These are phyloP conservation scores for Hyphodiscus hymeniophilus DNA, from an alignment of 495 filamentous ascomycete genomes.

Conservation along the genomic window DNA sequence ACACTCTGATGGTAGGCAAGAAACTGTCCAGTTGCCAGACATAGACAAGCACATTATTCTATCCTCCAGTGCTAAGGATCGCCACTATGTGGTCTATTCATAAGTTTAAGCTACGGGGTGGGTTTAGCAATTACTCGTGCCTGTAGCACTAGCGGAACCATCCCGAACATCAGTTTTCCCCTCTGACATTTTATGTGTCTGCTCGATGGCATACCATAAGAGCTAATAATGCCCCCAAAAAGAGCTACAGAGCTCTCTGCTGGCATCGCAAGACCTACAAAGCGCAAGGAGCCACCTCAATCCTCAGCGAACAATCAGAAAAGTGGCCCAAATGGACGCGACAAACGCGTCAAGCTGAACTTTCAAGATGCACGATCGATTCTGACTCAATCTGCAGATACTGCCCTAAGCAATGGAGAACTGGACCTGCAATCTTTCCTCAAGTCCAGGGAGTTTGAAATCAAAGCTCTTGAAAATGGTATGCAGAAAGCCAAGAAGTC, in stretches of 20 bases:
- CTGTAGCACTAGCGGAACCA: too few relatives aligned
- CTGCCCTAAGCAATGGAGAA: conserved; percentile 67
- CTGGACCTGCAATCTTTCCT: conserved; percentile 78
- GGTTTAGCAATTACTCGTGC: too few relatives aligned
- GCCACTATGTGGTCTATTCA: too few relatives aligned
- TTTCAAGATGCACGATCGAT: conserved; percentile 61
- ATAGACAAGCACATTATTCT: too few relatives aligned
- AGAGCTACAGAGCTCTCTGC: neutral
- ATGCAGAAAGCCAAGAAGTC: conserved; percentile 64
- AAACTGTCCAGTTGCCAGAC: too few relatives aligned
- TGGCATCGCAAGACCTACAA: conserved; percentile 2
- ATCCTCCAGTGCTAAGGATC: too few relatives aligned
- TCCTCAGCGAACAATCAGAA: conserved; percentile 13
- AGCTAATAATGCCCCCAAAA: conserved; percentile 15
- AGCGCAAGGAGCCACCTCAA: conserved; percentile 17
- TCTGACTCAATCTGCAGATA: conserved; percentile 59
- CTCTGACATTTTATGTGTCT: too few relatives aligned
- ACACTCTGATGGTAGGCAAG: too few relatives aligned
- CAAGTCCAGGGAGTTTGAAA: conserved; percentile 77
- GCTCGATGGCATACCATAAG: neutral
- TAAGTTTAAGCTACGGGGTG: too few relatives aligned
- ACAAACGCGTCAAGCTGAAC: conserved; percentile 47
- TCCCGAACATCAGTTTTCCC: too few relatives aligned
- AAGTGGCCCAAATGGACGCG: conserved; percentile 24
- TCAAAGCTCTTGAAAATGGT: conserved; percentile 69